Base-by-base conservation (phyloP, 2,329 filamentous ascomycete genomes). In the Botrytis sinoallii region DNA sequence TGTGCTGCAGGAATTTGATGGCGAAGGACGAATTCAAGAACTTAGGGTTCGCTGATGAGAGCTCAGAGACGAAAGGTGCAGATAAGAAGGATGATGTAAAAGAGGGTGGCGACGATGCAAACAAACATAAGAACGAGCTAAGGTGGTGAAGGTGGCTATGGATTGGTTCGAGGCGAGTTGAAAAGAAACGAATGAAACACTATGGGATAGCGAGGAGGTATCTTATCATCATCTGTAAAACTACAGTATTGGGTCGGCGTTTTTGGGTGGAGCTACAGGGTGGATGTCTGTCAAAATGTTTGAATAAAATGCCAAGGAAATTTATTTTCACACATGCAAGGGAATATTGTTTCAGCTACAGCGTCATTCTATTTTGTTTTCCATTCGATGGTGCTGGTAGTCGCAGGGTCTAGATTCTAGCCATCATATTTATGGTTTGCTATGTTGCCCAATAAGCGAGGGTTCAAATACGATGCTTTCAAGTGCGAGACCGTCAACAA, bases 21-120 rank as follows among this genome's bases (percentile, higher is more conserved):
- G 95, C 95, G 12, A 93, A 89, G 78, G 96, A 99, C 81, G 93
- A 97, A 74, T 96, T 98, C 83, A 94, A 93, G 83, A 99, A 99
- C 81, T 85, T 99, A 59, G 96, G 96, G 0, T 96, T 97, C 78
- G 81, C 82, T 22, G 80, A 82, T 1, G 77, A 80, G n/a, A 73
- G 75, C 29, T 59, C 71, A 59, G 72, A 78, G 38, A 74, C 74
- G 32, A 73, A 75, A 8, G 71, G 70, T 35, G 69, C 69, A 38
- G 76, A 74, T 9, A 75, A 63, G 73, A 77, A 64, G 68, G 22
- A 22, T 25, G 32, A 25, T 20, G 69, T 40, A 60, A 72, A 78
- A 44, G 75, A 75, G 16, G 74, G 73, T n/a, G 73, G 72, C 35
- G 71, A 74, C 48, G 76, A 74, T 29, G 75, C 77, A 44, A 76